A percentile compares a stretch with the other conserved stretches of the same genome.
Conservation (phyloP, 345 rosid species). For the Eucalyptus erythrocorys region DNA sequence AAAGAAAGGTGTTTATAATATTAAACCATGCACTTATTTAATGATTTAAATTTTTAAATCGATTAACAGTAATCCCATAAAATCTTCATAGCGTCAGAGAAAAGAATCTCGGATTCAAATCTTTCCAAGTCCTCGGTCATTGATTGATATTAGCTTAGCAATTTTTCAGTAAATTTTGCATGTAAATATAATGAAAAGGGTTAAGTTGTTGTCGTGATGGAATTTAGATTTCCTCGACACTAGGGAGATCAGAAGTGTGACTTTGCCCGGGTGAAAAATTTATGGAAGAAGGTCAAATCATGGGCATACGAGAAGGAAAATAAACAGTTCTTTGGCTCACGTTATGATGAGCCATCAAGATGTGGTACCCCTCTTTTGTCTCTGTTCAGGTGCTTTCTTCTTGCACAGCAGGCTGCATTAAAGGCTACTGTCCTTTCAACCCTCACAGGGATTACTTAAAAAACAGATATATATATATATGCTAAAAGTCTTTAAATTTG, state of each 20-base stretch:
- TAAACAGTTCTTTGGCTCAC: neutral
- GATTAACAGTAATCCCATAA: rapidly evolving
- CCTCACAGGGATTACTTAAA: too few relatives aligned
- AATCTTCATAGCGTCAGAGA: rapidly evolving
- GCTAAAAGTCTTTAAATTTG: too few relatives aligned
- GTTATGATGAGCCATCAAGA: neutral
- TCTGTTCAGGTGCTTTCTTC: neutral
- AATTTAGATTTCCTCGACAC: neutral
- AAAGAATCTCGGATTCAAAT: rapidly evolving
- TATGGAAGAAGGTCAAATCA: neutral
- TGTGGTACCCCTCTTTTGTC: neutral
- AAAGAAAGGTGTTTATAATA: neutral
- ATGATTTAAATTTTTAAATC: neutral
- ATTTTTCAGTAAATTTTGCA: neutral
- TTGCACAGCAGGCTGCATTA: neutral
- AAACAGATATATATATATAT: too few relatives aligned
- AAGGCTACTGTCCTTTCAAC: neutral
- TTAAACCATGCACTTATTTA: too few relatives aligned
- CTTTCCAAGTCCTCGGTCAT: neutral
- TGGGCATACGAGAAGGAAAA: neutral
- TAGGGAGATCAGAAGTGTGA: neutral
- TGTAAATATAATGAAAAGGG: neutral
- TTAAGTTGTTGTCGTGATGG: neutral
- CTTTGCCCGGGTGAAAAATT: neutral
- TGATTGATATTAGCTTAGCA: neutral